Percentiles rank a stretch among this genome's conserved stretches.
These are phyloP conservation scores for Lentinula aciculospora DNA, from an alignment of 768 basidiomycete species.

Conservation along the genomic window DNA sequence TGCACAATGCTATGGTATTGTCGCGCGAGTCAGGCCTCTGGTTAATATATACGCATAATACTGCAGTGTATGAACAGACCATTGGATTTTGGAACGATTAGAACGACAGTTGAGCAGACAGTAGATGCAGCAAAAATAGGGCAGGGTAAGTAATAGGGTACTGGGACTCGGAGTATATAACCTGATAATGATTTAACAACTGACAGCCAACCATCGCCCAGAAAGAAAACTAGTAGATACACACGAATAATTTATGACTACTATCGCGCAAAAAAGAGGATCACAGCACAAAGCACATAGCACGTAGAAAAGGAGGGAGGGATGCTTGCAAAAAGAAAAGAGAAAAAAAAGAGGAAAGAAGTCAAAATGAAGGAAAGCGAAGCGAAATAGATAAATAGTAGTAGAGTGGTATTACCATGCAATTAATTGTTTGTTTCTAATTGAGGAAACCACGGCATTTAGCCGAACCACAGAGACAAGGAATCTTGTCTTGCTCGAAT, in stretches of 20 bases:
- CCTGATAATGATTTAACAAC: not conserved
- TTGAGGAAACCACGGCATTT: constrained; percentile 96
- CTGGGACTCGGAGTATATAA: no score
- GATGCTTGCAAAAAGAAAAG: not conserved
- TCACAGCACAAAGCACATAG: not conserved
- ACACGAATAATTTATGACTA: constrained; percentile 10
- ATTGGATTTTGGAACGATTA: no score
- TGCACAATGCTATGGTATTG: no score
- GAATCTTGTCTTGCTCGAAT: constrained; percentile 96
- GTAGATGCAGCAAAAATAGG: no score
- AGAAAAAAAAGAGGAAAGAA: no score
- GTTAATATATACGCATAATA: no score
- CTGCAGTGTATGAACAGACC: no score
- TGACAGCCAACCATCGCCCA: not conserved
- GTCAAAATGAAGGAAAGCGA: no score
- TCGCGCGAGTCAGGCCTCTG: no score
- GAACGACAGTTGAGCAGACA: no score
- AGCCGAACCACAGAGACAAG: constrained; percentile 83
- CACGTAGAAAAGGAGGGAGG: not conserved
- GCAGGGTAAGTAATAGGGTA: not conserved
- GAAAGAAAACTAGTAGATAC: not conserved
- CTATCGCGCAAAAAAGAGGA: not conserved
- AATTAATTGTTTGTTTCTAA: constrained; percentile 47
- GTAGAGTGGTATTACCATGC: no score
- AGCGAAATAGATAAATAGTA: not conserved